phyloP scores from a whole-genome alignment of 306 rosid genomes.

The Hylodesmum podocarpum region DNA sequence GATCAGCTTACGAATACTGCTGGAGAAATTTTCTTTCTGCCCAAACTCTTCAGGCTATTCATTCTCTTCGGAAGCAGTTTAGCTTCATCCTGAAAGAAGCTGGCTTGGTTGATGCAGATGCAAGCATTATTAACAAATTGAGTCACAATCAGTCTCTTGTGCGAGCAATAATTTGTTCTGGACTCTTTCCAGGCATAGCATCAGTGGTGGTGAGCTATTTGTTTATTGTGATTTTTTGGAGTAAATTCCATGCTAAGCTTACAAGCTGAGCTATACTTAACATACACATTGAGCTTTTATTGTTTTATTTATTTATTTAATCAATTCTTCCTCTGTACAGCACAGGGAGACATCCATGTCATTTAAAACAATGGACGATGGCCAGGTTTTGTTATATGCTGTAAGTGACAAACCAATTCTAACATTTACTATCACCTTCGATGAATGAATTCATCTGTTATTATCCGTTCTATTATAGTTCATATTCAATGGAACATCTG shows the following conservation, averaged over 20 bases:
- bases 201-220: constrained; percentile 83
- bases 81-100: constrained; percentile 85
- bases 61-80: constrained; percentile 93
- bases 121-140: constrained; percentile 63
- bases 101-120: constrained; percentile 76
- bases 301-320: constrained; percentile 13
- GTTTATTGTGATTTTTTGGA: neutral
- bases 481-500: neutral
- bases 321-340: constrained; percentile 49
- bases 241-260: neutral
- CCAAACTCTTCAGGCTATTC: constrained; percentile 98
- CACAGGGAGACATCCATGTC: constrained; percentile 99
- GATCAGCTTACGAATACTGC: constrained; percentile 96
- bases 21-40: constrained; percentile 98
- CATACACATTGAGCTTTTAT: constrained; percentile 10
- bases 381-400: constrained; percentile 90
- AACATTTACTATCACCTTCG: constrained; percentile 1
- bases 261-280: constrained; percentile 3
- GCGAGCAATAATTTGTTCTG: constrained; percentile 92
- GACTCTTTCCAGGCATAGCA: constrained; percentile 93
- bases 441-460: neutral
- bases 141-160: constrained; percentile 94
- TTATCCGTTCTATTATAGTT: neutral
- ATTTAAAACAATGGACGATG: constrained; percentile 95
- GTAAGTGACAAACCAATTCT: constrained; percentile 46